phyloP scores from a whole-genome alignment of 2,329 filamentous ascomycete genomes.

The Botryotinia calthae region DNA sequence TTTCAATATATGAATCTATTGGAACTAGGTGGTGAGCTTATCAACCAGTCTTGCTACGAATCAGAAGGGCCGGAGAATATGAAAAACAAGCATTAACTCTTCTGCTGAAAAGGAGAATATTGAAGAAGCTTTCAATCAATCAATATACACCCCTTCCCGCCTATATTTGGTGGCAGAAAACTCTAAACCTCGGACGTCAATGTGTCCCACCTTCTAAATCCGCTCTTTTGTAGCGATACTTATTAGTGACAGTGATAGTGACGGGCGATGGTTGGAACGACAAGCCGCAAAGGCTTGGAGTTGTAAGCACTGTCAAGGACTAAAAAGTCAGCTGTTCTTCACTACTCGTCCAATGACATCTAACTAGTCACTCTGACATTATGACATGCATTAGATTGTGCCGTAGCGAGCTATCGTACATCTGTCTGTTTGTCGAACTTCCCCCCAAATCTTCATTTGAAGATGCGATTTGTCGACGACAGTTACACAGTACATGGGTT shows the following conservation, averaged over 20 bases:
- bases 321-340: neutral
- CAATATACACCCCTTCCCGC: neutral
- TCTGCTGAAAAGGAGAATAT: neutral
- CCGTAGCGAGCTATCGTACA: neutral
- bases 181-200: neutral
- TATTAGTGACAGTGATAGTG: neutral
- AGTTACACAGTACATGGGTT: neutral
- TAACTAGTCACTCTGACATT: neutral
- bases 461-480: constrained; percentile 8
- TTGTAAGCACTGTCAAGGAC: neutral
- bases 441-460: neutral
- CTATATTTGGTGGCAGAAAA: neutral
- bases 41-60: neutral
- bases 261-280: neutral
- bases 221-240: neutral
- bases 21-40: too few species aligned
- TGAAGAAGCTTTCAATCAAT: neutral
- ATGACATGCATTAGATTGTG: neutral
- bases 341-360: neutral
- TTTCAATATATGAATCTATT: neutral
- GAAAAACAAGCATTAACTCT: neutral
- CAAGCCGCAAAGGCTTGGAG: neutral
- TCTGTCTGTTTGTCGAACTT: neutral
- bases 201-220: neutral
- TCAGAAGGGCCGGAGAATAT: neutral